phyloP scores from a whole-genome alignment of 2,329 filamentous ascomycete genomes.

The Penicillium sp. region DNA sequence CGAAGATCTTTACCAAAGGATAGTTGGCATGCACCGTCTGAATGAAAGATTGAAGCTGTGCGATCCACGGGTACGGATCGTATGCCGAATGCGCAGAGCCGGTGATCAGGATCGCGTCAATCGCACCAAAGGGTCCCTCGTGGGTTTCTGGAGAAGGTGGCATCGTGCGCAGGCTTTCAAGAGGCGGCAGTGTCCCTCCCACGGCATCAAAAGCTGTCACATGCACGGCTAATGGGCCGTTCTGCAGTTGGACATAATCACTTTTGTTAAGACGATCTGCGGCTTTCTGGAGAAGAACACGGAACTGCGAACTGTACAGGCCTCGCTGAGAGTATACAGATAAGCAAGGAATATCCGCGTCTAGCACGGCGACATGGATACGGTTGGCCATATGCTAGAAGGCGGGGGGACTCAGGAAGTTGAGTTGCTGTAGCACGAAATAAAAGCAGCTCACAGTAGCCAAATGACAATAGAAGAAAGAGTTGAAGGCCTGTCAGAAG shows the following conservation, averaged over 20 bases:
- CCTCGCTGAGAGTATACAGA: constrained; percentile 32
- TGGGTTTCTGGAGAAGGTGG: constrained; percentile 3
- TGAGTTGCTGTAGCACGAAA: too few relatives aligned
- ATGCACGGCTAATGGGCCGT: constrained; percentile 21
- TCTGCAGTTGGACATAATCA: constrained; percentile 1
- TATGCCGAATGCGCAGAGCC: constrained; percentile 28
- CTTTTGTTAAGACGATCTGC: constrained; percentile 26
- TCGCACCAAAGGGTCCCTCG: constrained; percentile 10
- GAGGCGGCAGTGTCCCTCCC: constrained; percentile 28
- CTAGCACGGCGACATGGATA: constrained; percentile 37
- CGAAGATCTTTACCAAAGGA: constrained; percentile 31
- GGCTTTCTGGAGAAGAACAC: constrained; percentile 30
- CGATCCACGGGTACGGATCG: constrained; percentile 27
- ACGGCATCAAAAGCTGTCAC: constrained; percentile 35
- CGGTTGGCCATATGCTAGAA: constrained; percentile 13
- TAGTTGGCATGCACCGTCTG: constrained; percentile 23
- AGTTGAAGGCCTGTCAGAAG: not conserved
- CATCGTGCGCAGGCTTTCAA: constrained; percentile 22
- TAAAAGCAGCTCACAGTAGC: not conserved
- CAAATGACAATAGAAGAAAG: not conserved
- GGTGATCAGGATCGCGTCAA: constrained; percentile 33
- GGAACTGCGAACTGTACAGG: constrained; percentile 38
- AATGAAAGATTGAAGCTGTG: constrained; percentile 21
- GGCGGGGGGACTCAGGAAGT: not conserved
- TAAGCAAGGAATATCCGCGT: constrained; percentile 37